Evolutionary conservation across 2,329 filamentous ascomycete species (phyloP).

Genomic region (Proliferodiscus dingleyae): DNA sequence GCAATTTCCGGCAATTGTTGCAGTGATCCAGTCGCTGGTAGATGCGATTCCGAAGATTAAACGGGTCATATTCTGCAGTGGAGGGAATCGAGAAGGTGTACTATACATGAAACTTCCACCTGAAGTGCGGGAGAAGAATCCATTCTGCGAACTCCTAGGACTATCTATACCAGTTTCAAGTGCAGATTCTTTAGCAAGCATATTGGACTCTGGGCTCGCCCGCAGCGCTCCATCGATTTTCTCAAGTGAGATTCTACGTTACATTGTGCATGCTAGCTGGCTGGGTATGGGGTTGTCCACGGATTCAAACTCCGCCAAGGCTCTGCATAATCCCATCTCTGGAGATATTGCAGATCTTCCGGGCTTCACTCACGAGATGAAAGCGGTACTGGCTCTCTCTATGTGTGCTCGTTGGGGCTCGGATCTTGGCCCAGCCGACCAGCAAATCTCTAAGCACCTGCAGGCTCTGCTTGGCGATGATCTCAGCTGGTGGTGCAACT

Average conservation of each 20-base stretch:
- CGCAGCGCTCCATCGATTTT: constrained; percentile 34
- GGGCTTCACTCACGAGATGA: constrained; percentile 66
- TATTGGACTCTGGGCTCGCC: constrained; percentile 16
- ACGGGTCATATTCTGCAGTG: constrained; percentile 76
- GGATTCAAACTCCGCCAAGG: constrained; percentile 57
- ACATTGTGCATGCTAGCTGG: constrained; percentile 49
- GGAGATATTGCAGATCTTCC: constrained; percentile 61
- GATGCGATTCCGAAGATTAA: constrained; percentile 65
- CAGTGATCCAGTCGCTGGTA: constrained; percentile 72
- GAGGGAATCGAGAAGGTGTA: constrained; percentile 80
- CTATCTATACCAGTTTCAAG: constrained; percentile 17
- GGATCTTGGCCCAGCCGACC: constrained; percentile 47
- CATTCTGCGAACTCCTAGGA: constrained; percentile 45
- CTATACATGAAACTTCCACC: constrained; percentile 65
- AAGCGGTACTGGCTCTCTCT: constrained; percentile 66
- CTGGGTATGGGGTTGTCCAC: constrained; percentile 42
- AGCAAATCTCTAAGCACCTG: constrained; percentile 19
- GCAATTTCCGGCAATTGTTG: constrained; percentile 79
- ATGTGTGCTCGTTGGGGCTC: constrained; percentile 72
- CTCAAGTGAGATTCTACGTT: constrained; percentile 39
- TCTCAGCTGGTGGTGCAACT: constrained; percentile 29
- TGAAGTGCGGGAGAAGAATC: constrained; percentile 57
- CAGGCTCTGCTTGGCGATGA: constrained; percentile 23
- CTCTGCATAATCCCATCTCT: constrained; percentile 67
- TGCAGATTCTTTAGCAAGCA: constrained; percentile 28